phyloP scores from a whole-genome alignment of 148 eudicot species.

The Rhododendron henanense region DNA sequence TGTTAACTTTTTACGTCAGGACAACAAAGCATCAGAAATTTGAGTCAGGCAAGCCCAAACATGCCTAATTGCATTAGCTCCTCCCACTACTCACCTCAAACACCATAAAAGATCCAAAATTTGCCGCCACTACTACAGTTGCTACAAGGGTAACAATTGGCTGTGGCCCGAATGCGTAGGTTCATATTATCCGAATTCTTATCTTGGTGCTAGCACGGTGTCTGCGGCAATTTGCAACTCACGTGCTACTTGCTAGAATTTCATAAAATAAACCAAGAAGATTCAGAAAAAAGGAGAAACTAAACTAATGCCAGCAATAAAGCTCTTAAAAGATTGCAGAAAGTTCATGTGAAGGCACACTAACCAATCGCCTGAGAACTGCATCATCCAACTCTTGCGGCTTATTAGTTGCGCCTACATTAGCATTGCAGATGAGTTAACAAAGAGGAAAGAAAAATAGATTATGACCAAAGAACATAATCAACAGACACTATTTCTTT shows the following conservation, averaged over 20 bases:
- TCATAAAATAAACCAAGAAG: not conserved
- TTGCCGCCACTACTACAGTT: not conserved
- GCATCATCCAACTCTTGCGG: conserved; percentile 99
- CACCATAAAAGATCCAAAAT: not conserved
- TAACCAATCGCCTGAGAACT: conserved; percentile 92
- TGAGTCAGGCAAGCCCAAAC: not conserved
- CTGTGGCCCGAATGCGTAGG: not conserved
- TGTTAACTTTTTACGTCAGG: not conserved
- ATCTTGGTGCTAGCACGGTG: not conserved
- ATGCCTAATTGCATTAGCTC: not conserved
- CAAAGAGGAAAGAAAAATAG: not conserved
- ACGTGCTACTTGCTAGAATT: not conserved
- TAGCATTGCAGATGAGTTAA: conserved; percentile 13
- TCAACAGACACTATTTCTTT: not conserved
- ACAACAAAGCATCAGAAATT: not conserved
- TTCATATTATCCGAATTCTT: not conserved
- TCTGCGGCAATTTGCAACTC: not conserved
- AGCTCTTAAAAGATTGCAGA: not conserved
- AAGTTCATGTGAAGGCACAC: conserved; percentile 14
- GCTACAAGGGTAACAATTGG: not conserved
- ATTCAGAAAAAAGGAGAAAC: not conserved
- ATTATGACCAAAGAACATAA: not conserved
- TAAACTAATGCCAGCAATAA: not conserved
- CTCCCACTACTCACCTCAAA: not conserved
- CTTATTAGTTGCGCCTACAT: conserved; percentile 93